phyloP scores from a whole-genome alignment of 345 rosid genomes.

The Moricandia arvensis region DNA sequence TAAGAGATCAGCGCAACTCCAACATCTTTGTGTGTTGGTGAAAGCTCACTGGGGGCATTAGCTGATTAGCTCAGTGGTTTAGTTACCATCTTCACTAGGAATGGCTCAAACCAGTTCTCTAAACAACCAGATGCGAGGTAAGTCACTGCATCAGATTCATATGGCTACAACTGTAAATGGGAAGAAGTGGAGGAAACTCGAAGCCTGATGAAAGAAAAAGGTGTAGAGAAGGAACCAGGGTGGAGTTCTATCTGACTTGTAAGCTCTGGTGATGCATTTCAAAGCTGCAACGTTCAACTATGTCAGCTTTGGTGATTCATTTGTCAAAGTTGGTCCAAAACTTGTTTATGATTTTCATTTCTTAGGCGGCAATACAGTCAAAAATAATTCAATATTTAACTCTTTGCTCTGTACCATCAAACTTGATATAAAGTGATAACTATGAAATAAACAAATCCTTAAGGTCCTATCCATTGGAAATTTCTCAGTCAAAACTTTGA shows the following conservation, averaged over 20 bases:
- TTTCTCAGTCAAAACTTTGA: constrained; percentile 16
- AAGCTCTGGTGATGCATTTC: neutral
- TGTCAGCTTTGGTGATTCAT: too few species aligned
- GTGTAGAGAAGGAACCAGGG: constrained; percentile 62
- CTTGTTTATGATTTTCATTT: neutral
- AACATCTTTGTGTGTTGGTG: neutral
- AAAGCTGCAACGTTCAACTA: neutral
- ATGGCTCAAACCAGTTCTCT: neutral
- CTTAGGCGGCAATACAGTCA: constrained; percentile 10
- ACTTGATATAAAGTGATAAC: neutral
- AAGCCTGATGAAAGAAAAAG: constrained; percentile 53
- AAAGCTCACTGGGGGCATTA: neutral
- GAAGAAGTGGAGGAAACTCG: constrained; percentile 60
- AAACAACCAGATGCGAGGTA: neutral
- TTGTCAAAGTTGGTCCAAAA: neutral
- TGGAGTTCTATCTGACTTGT: constrained; percentile 53
- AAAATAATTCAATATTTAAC: neutral
- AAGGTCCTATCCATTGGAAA: neutral
- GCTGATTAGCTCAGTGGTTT: neutral
- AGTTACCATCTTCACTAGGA: neutral
- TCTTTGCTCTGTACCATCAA: constrained; percentile 1
- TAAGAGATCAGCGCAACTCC: neutral
- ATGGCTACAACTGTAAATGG: constrained; percentile 38
- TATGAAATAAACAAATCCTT: neutral
- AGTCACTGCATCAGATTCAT: too few species aligned